A percentile compares a stretch with the other conserved stretches of the same genome.
Evolutionary conservation across 1,284 basidiomycete species (phyloP).

Genomic region (Pseudozyma sp.): DNA sequence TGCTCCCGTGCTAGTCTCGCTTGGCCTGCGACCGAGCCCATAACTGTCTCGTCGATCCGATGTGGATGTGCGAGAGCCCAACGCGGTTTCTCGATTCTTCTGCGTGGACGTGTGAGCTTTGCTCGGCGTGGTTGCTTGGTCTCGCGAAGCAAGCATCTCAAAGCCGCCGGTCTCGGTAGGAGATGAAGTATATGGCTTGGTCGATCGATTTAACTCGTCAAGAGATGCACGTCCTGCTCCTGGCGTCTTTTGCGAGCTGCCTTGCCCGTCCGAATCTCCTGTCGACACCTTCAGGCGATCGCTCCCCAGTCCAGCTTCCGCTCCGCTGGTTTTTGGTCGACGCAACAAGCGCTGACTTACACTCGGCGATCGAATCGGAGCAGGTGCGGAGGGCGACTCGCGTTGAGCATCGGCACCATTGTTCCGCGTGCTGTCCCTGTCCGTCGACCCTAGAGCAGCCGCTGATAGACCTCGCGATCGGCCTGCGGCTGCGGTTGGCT

Average conservation of each 20-base stretch:
- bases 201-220: conserved; percentile 22
- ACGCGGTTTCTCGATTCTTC: not conserved
- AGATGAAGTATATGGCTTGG: conserved; percentile 17
- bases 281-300: conserved; percentile 9
- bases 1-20: conserved; percentile 29
- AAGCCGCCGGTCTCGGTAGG: conserved; percentile 16
- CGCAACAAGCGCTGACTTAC: conserved; percentile 18
- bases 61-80: conserved; percentile 2
- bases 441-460: not conserved
- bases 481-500: not conserved
- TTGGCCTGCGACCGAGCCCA: conserved; percentile 24
- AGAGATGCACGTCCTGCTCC: conserved; percentile 29
- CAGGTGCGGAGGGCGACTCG: not conserved
- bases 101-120: conserved; percentile 6
- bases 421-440: conserved; percentile 1
- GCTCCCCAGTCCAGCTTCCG: conserved; percentile 18
- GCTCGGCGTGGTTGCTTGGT: conserved; percentile 8
- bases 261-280: not conserved
- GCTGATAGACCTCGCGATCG: conserved; percentile 3
- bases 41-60: conserved; percentile 19
- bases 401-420: not conserved
- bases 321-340: conserved; percentile 41
- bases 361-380: conserved; percentile 15
- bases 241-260: conserved; percentile 2
- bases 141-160: conserved; percentile 22